phyloP scores from a whole-genome alignment of 2,329 filamentous ascomycete genomes.

The Hypoxylon sp. region DNA sequence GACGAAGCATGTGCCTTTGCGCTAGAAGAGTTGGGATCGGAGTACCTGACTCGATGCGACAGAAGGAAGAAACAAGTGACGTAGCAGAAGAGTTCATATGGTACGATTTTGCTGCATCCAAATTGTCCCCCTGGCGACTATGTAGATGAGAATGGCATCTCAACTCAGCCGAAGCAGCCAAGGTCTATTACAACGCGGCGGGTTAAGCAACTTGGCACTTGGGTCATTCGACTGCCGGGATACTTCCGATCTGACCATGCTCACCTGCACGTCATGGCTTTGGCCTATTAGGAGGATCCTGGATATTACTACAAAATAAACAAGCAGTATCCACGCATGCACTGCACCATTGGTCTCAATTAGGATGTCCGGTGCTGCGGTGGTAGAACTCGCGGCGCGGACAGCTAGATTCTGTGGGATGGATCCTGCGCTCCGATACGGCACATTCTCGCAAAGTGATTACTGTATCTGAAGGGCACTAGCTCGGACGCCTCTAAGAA shows the following conservation, averaged over 20 bases:
- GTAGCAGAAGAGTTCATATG: constrained; percentile 32
- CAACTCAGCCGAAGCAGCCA: constrained; percentile 12
- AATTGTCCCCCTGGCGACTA: constrained; percentile 8
- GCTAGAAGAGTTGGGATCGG: constrained; percentile 24
- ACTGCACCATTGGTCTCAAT: constrained; percentile 24
- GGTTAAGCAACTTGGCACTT: constrained; percentile 30
- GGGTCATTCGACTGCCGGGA: constrained; percentile 37
- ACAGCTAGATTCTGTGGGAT: constrained; percentile 2
- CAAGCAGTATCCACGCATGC: constrained; percentile 19
- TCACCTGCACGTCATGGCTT: constrained; percentile 39
- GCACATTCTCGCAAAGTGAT: constrained; percentile 23
- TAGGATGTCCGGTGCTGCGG: constrained; percentile 11
- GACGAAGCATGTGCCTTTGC: constrained; percentile 19
- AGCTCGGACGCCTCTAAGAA: constrained; percentile 13
- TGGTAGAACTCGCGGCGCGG: constrained; percentile 5
- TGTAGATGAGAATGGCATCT: constrained; percentile 25
- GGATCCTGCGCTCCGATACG: constrained; percentile 23
- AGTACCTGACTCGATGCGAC: constrained; percentile 33
- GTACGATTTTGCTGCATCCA: constrained; percentile 38
- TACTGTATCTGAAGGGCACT: constrained; percentile 28
- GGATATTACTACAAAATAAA: constrained; percentile 36
- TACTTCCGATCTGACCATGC: constrained; percentile 38
- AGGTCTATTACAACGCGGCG: constrained; percentile 17
- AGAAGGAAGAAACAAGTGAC: constrained; percentile 24
- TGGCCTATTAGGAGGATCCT: constrained; percentile 28